Evolutionary conservation across 805 yeast genomes (phyloP).

Genomic region (Zygosaccharomyces bisporus): DNA sequence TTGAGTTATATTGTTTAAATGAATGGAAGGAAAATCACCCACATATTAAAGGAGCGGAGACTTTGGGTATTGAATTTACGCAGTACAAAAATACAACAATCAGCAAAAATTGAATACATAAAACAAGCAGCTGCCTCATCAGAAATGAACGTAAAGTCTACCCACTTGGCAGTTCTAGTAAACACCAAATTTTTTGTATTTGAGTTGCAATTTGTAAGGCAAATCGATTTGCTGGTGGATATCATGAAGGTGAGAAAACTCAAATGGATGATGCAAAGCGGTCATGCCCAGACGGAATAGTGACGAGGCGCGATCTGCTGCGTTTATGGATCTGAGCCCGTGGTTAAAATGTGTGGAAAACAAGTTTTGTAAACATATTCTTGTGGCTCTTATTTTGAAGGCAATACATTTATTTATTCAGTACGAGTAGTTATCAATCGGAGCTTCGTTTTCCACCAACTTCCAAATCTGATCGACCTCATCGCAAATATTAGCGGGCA

Average conservation of each 20-base stretch:
- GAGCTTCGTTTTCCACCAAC: slow-evolving; percentile 19
- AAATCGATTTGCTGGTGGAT: neutral
- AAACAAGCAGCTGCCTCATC: neutral
- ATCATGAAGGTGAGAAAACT: slow-evolving; percentile 32
- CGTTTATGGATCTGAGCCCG: neutral
- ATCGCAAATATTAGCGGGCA: slow-evolving; percentile 19
- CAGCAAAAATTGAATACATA: neutral
- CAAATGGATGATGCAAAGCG: neutral
- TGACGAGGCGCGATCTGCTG: neutral
- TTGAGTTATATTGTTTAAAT: neutral
- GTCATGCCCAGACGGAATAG: neutral
- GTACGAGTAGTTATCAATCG: slow-evolving; percentile 20
- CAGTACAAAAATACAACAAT: neutral
- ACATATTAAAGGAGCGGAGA: neutral
- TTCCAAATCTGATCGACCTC: slow-evolving; percentile 26
- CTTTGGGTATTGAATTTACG: neutral
- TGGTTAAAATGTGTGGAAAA: neutral
- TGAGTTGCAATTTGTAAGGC: neutral
- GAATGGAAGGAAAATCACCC: neutral
- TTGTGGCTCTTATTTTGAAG: neutral
- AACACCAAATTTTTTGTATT: neutral
- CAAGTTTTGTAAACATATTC: neutral
- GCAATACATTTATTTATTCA: neutral
- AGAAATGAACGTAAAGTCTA: neutral
- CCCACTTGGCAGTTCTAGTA: neutral